Evolutionary conservation across 129 eudicot species (phyloP), one percentile per base, ranked within the genome.

Genomic region (Cynara cardunculus): DNA sequence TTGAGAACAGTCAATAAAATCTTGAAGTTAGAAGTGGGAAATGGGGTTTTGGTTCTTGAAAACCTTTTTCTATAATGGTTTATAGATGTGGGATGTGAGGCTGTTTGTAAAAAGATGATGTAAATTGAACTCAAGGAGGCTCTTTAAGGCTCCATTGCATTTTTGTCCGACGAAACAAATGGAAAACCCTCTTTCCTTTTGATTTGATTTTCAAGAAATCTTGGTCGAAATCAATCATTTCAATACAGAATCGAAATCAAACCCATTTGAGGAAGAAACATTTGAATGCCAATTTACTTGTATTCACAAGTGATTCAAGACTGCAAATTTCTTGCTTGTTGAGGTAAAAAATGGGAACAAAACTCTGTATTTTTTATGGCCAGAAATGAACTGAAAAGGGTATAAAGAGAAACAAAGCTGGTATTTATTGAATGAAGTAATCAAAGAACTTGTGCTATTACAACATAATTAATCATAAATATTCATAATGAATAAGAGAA

Each of bases 31-130:
- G 18, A 72, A 71, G 59, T 72, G 74, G 76, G 89, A 82, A 62
- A 69, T 75, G 77, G n/a, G 86, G 89, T 80, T 83, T 88, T 86
- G 75, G 82, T 78, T 39, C 86, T 78, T 79, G 34, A 76, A 84
- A 85, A 61, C 89, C 83, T 75, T 46, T 71, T 46, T 34, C 25
- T 85, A 80, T 80, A 78, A 74, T 28, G 72, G 74, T 69, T 74
- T 69, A 70, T 1, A 49, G 21, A 46, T 31, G 28, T 61, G 72
- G 71, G 72, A 68, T 46, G 32, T 62, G 53, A 25, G 79, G 62
- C 13, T 31, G 26, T 68, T 76, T 80, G 87, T 84, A 80, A 56
- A 76, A 49, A 75, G 31, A 56, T 69, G 30, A 69, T 84, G 81
- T 84, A 75, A 77, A 56, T 69, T 78, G 22, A 72, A 76, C 78